Evolutionary conservation across 768 basidiomycete species (phyloP).

Genomic region (Termitomyces eurrhizus): DNA sequence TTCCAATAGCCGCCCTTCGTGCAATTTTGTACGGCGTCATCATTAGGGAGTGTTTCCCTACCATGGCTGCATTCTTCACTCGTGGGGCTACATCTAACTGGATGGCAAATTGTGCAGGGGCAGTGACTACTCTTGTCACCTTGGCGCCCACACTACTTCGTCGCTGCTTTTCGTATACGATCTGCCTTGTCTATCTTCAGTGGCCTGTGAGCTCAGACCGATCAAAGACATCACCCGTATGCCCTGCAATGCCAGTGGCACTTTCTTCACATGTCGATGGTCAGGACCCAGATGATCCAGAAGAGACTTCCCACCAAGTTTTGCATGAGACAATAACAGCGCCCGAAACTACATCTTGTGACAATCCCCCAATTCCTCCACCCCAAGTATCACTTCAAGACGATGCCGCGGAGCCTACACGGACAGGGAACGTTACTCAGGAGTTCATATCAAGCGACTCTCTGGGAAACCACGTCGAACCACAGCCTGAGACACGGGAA

Average conservation of each 20-base stretch:
- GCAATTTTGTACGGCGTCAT: background rate
- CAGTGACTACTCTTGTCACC: background rate
- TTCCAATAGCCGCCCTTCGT: background rate
- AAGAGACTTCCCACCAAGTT: background rate
- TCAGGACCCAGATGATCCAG: background rate
- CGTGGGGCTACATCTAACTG: background rate
- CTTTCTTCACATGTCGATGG: background rate
- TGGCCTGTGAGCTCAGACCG: background rate
- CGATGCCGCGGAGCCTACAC: background rate
- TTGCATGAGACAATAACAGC: background rate
- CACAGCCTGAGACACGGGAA: background rate
- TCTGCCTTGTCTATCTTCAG: background rate
- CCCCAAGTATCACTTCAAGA: background rate
- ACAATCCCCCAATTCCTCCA: background rate
- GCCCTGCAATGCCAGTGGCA: background rate
- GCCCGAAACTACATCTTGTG: background rate
- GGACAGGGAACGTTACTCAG: background rate
- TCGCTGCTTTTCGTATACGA: background rate
- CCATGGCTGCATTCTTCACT: background rate
- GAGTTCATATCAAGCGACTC: background rate
- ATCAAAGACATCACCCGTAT: background rate
- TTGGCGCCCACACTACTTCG: background rate
- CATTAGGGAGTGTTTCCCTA: background rate
- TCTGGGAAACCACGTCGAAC: background rate
- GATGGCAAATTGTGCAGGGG: constrained; percentile 1